phyloP scores from a whole-genome alignment of 495 filamentous ascomycete species.

The Xylaria bambusicola region DNA sequence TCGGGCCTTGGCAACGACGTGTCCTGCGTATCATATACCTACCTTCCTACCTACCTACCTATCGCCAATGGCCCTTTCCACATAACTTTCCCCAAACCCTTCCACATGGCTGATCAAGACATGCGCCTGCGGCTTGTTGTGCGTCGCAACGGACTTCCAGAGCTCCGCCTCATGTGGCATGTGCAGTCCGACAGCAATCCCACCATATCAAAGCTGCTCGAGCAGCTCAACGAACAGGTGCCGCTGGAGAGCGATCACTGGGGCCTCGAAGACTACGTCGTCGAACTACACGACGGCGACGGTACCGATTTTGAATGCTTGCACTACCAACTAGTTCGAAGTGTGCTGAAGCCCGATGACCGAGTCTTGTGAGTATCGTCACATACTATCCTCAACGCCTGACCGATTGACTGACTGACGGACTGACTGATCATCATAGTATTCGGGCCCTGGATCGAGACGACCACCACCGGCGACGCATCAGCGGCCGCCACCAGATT shows the following conservation, averaged over 20 bases:
- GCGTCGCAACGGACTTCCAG: slow-evolving; percentile 76
- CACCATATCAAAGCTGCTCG: slow-evolving; percentile 79
- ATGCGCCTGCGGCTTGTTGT: slow-evolving; percentile 86
- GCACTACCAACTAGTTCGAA: slow-evolving; percentile 76
- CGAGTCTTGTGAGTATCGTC: slow-evolving; percentile 56
- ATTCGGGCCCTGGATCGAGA: slow-evolving; percentile 78
- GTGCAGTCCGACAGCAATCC: slow-evolving; percentile 56
- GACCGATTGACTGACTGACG: too few species aligned
- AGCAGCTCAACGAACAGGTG: slow-evolving; percentile 78
- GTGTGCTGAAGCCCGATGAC: slow-evolving; percentile 78
- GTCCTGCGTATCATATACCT: too few species aligned
- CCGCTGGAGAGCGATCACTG: slow-evolving; percentile 82
- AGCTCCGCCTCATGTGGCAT: slow-evolving; percentile 74
- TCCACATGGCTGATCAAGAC: slow-evolving; percentile 28
- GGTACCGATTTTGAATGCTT: slow-evolving; percentile 79
- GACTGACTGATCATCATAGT: too few species aligned
- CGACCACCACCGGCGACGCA: slow-evolving; percentile 71
- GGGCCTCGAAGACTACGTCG: slow-evolving; percentile 91
- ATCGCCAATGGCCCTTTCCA: too few species aligned
- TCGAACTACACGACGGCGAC: slow-evolving; percentile 63
- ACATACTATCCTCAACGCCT: slow-evolving; percentile 36
- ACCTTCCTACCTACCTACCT: too few species aligned
- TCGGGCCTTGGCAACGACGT: too few species aligned
- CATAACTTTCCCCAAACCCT: too few species aligned
- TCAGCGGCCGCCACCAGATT: slow-evolving; percentile 85